These are phyloP conservation scores for Sequoiadendron giganteum DNA, from an alignment of 75 land plant species.

Conservation along the genomic window DNA sequence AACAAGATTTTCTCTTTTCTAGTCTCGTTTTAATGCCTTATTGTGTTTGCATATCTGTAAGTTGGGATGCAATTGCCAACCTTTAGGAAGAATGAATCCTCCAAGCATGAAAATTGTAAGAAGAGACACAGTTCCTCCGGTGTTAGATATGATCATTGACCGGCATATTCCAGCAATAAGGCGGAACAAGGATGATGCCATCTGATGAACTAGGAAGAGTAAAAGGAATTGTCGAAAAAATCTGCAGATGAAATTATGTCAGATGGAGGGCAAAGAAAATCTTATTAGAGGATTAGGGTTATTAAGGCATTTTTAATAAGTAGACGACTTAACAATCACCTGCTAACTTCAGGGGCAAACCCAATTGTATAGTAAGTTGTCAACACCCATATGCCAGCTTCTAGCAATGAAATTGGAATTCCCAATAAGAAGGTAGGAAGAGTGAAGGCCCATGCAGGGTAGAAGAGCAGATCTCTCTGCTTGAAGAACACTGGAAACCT, in stretches of 20 bases:
- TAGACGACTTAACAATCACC: slow-evolving; percentile 18
- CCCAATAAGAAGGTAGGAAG: slow-evolving; percentile 54
- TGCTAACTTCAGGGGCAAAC: slow-evolving; percentile 80
- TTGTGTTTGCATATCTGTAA: background rate
- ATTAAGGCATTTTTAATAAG: background rate
- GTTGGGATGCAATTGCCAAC: slow-evolving; percentile 15
- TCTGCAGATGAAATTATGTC: slow-evolving; percentile 27
- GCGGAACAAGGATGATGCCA: slow-evolving; percentile 81
- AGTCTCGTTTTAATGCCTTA: background rate
- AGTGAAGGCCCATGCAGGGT: slow-evolving; percentile 83
- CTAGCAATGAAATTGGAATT: slow-evolving; percentile 67
- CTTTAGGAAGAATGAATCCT: slow-evolving; percentile 81
- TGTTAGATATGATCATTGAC: slow-evolving; percentile 78
- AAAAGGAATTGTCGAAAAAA: slow-evolving; percentile 77
- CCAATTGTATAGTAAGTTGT: slow-evolving; percentile 81
- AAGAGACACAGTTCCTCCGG: slow-evolving; percentile 78
- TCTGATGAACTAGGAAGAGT: slow-evolving; percentile 74
- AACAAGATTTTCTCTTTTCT: background rate
- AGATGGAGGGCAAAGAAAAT: background rate
- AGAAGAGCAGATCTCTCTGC: slow-evolving; percentile 84
- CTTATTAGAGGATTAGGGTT: too few species aligned
- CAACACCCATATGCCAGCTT: slow-evolving; percentile 66
- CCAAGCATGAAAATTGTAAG: slow-evolving; percentile 81
- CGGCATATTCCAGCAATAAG: slow-evolving; percentile 74
- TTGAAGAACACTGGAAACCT: slow-evolving; percentile 92